Percentiles rank a stretch among this genome's conserved stretches.
Conservation (phyloP, 352 stramenopile species). For the Phytophthora gonapodyides region DNA sequence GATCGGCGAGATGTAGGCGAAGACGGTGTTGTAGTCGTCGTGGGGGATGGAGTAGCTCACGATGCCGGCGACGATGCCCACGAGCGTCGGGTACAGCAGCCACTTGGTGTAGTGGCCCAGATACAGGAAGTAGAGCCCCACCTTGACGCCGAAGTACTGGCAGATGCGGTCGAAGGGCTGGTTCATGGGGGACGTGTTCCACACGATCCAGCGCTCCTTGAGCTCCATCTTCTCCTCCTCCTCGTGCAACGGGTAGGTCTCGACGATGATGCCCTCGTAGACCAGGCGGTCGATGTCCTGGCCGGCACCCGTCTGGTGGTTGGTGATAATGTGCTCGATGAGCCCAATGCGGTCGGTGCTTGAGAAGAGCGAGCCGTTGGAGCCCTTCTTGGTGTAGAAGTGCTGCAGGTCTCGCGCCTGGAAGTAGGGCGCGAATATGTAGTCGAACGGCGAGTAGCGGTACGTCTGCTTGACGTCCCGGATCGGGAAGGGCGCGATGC, state of each 20-base stretch:
- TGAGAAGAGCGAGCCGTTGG: constrained; percentile 68
- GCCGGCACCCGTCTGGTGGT: constrained; percentile 61
- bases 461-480: constrained; percentile 79
- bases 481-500: constrained; percentile 83
- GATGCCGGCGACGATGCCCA: constrained; percentile 91
- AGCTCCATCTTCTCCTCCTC: constrained; percentile 64
- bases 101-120: constrained; percentile 96
- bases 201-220: constrained; percentile 72
- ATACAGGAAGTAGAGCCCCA: constrained; percentile 98
- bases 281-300: constrained; percentile 77
- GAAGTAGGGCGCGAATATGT: constrained; percentile 87
- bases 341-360: constrained; percentile 78
- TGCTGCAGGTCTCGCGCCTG: constrained; percentile 65
- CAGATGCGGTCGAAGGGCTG: constrained; percentile 84
- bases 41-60: constrained; percentile 58
- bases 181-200: constrained; percentile 70
- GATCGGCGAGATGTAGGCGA: constrained; percentile 74
- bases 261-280: constrained; percentile 76
- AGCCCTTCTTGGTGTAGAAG: constrained; percentile 69
- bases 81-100: constrained; percentile 92
- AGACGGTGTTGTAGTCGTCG: constrained; percentile 59
- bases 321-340: constrained; percentile 88
- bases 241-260: constrained; percentile 82
- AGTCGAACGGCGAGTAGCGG: constrained; percentile 80
- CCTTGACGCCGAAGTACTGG: constrained; percentile 90